Evolutionary conservation across 2,329 filamentous ascomycete genomes (phyloP).

Genomic region (Cordyceps cateniannulata): DNA sequence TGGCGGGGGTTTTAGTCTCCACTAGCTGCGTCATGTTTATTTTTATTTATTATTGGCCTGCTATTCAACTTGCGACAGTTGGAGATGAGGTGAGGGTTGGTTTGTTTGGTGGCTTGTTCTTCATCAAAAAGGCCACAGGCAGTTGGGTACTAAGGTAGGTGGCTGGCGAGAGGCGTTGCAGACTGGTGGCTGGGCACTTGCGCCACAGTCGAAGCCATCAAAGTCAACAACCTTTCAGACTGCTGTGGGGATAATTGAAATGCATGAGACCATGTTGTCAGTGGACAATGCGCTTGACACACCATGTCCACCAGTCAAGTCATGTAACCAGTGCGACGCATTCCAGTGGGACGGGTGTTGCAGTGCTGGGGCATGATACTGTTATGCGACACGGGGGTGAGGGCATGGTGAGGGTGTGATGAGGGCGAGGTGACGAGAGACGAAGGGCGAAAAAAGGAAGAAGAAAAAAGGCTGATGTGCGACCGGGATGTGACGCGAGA

Average conservation of each 20-base stretch:
- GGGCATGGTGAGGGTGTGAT: not conserved
- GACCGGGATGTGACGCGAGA: too few relatives aligned
- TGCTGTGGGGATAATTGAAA: not conserved
- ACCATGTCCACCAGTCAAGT: not conserved
- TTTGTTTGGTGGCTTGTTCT: not conserved
- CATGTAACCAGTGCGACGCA: slow-evolving; percentile 11
- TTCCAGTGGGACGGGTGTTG: slow-evolving; percentile 8
- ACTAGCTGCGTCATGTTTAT: not conserved
- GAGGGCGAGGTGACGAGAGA: not conserved
- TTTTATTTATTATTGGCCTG: not conserved
- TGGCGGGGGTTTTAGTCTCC: not conserved
- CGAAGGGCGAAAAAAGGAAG: not conserved
- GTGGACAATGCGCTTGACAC: not conserved
- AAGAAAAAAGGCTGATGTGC: not conserved
- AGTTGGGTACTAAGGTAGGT: not conserved
- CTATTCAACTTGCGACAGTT: not conserved
- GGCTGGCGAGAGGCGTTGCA: not conserved
- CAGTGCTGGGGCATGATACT: slow-evolving; percentile 5
- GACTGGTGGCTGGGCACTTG: not conserved
- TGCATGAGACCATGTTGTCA: not conserved
- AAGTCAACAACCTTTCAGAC: too few relatives aligned
- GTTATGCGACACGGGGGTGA: slow-evolving; percentile 5
- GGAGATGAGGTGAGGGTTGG: not conserved
- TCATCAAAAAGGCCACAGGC: too few relatives aligned
- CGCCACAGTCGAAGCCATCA: not conserved